phyloP scores from a whole-genome alignment of 2,329 filamentous ascomycete genomes.

The Aspergillus vadensis region DNA sequence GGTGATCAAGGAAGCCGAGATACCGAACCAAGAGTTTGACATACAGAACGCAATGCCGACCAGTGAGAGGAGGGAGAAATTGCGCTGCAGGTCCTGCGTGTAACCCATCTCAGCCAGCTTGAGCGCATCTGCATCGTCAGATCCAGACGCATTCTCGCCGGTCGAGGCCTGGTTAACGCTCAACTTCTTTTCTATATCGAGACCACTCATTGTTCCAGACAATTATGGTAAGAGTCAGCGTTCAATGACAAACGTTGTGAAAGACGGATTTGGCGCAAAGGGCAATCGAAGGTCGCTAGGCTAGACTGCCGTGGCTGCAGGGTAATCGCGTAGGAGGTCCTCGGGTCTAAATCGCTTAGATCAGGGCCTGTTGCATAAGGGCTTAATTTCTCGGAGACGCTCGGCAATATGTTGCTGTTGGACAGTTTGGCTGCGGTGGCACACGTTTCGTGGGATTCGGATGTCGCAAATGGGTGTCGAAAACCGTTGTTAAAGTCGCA shows the following conservation, averaged over 20 bases:
- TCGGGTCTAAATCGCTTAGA: slow-evolving; percentile 8
- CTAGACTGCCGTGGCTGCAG: slow-evolving; percentile 12
- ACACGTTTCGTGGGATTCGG: neutral
- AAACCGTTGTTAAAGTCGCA: slow-evolving; percentile 13
- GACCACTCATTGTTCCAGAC: slow-evolving; percentile 19
- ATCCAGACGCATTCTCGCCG: slow-evolving; percentile 17
- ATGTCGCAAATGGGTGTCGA: slow-evolving; percentile 17
- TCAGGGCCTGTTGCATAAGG: slow-evolving; percentile 18
- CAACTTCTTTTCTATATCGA: slow-evolving; percentile 24
- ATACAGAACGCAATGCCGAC: slow-evolving; percentile 55
- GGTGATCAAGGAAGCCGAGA: slow-evolving; percentile 52
- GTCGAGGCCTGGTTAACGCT: slow-evolving; percentile 18
- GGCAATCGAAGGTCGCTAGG: slow-evolving; percentile 10
- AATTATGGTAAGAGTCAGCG: neutral
- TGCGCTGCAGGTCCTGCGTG: slow-evolving; percentile 47
- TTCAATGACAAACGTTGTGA: slow-evolving; percentile 1
- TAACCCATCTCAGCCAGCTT: slow-evolving; percentile 53
- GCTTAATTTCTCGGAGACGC: slow-evolving; percentile 9
- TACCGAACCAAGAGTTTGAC: slow-evolving; percentile 56
- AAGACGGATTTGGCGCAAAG: slow-evolving; percentile 14
- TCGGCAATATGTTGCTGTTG: slow-evolving; percentile 15
- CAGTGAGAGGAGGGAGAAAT: slow-evolving; percentile 53
- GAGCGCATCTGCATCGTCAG: slow-evolving; percentile 41
- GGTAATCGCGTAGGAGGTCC: slow-evolving; percentile 13
- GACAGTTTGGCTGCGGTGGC: slow-evolving; percentile 15